Percentiles rank a stretch among this genome's conserved stretches.
Conservation (phyloP, 1,284 basidiomycete species). For the Stereum hirsutum region DNA sequence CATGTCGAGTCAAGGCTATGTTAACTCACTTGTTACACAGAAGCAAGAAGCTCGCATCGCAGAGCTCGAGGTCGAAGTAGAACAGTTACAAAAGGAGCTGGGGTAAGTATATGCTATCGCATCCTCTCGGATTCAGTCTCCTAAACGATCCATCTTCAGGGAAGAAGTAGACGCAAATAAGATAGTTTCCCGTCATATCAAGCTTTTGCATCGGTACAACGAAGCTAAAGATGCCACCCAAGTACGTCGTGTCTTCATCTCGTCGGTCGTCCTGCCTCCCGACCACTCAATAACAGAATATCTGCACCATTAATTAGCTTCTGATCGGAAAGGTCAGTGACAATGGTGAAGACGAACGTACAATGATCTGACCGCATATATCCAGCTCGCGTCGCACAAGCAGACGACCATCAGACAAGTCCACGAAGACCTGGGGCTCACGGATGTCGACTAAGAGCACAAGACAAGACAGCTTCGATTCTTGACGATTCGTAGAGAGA, state of each 20-base stretch:
- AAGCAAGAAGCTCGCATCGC: neutral
- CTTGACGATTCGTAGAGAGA: no score
- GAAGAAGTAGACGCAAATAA: slow-evolving; percentile 46
- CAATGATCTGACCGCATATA: slow-evolving; percentile 5
- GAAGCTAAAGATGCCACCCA: slow-evolving; percentile 77
- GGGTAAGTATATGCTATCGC: neutral
- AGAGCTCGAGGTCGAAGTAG: neutral
- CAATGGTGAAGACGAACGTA: slow-evolving; percentile 1
- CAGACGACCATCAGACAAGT: slow-evolving; percentile 60
- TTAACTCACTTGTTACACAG: neutral
- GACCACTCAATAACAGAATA: slow-evolving; percentile 3
- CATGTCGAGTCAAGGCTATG: neutral
- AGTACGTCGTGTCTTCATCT: slow-evolving; percentile 24
- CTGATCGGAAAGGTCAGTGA: slow-evolving; percentile 43
- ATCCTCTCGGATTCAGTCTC: neutral
- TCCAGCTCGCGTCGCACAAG: slow-evolving; percentile 54
- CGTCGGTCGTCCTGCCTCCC: no score
- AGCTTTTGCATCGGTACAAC: slow-evolving; percentile 66
- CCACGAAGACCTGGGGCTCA: slow-evolving; percentile 60
- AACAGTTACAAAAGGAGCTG: neutral
- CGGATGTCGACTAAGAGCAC: slow-evolving; percentile 27
- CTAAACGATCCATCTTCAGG: slow-evolving; percentile 21
- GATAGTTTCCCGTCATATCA: slow-evolving; percentile 63
- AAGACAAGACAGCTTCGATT: no score
- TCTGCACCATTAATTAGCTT: slow-evolving; percentile 34